These are phyloP conservation scores for Cardamine occulta DNA, from an alignment of 345 rosid genomes.

Conservation along the genomic window DNA sequence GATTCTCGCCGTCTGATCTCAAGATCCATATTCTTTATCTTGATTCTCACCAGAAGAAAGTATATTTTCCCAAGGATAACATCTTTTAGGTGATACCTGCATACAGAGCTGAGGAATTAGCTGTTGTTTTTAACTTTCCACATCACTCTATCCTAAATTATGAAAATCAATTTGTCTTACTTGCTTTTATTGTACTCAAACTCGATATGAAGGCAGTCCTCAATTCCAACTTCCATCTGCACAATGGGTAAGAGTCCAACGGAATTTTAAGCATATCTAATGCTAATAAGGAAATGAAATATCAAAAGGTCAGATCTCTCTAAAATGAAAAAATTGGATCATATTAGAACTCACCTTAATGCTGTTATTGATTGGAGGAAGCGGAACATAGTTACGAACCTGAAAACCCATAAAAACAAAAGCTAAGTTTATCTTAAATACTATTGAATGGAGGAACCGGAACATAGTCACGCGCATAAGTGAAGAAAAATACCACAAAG, in stretches of 20 bases:
- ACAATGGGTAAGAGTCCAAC: conserved; percentile 30
- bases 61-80: conserved; percentile 97
- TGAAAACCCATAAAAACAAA: conserved; percentile 40
- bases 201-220: conserved; percentile 96
- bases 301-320: background rate
- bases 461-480: background rate
- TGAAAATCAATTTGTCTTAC: conserved; percentile 47
- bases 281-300: conserved; percentile 17
- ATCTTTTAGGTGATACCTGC: conserved; percentile 95
- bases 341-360: conserved; percentile 67
- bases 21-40: conserved; percentile 98
- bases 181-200: conserved; percentile 99
- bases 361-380: conserved; percentile 84
- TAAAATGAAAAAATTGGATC: background rate
- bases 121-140: background rate
- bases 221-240: conserved; percentile 99
- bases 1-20: conserved; percentile 98
- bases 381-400: conserved; percentile 82
- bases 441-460: too few relatives aligned
- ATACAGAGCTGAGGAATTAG: conserved; percentile 13
- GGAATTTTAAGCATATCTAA: conserved; percentile 17
- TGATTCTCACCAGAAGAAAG: conserved; percentile 96
- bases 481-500: conserved; percentile 66
- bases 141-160: background rate
- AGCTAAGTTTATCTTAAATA: conserved; percentile 17